Evolutionary conservation across 164 flowering plant genomes (phyloP).

Genomic region (Stephania cephalantha): DNA sequence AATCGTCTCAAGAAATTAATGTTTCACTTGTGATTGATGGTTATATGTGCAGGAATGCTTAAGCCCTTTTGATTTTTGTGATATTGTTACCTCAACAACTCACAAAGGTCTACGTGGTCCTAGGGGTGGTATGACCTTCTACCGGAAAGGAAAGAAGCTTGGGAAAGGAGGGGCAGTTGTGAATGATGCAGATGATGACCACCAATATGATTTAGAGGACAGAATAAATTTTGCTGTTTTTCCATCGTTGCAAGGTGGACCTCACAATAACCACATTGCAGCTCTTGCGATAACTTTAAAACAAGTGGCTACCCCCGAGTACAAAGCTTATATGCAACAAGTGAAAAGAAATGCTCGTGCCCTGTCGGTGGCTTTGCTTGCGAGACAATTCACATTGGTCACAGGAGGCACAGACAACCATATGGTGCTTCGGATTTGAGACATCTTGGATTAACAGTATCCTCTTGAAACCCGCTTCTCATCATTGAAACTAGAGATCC

Average conservation of each 20-base stretch:
- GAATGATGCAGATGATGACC: constrained; percentile 42
- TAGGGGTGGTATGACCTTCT: constrained; percentile 86
- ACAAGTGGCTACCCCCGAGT: constrained; percentile 79
- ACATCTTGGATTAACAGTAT: constrained; percentile 62
- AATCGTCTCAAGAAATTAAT: not conserved
- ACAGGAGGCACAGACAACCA: constrained; percentile 97
- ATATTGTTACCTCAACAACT: constrained; percentile 91
- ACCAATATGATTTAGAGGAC: constrained; percentile 74
- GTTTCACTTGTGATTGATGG: not conserved
- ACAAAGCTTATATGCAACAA: constrained; percentile 75
- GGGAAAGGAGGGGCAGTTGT: constrained; percentile 39
- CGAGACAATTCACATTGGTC: constrained; percentile 68
- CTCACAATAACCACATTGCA: constrained; percentile 91
- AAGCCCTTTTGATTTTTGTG: constrained; percentile 88
- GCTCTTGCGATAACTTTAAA: constrained; percentile 91
- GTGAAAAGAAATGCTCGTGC: constrained; percentile 88
- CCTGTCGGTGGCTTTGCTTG: constrained; percentile 63
- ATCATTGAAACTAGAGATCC: not conserved
- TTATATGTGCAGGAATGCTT: constrained; percentile 52
- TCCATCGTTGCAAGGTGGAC: constrained; percentile 92
- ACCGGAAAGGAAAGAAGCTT: constrained; percentile 54
- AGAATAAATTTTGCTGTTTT: constrained; percentile 85
- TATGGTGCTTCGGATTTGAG: constrained; percentile 81
- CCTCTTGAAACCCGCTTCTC: not conserved
- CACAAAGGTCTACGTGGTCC: constrained; percentile 95